Conservation (phyloP, 78 protist species). For the Reticulomyxa filosa region DNA sequence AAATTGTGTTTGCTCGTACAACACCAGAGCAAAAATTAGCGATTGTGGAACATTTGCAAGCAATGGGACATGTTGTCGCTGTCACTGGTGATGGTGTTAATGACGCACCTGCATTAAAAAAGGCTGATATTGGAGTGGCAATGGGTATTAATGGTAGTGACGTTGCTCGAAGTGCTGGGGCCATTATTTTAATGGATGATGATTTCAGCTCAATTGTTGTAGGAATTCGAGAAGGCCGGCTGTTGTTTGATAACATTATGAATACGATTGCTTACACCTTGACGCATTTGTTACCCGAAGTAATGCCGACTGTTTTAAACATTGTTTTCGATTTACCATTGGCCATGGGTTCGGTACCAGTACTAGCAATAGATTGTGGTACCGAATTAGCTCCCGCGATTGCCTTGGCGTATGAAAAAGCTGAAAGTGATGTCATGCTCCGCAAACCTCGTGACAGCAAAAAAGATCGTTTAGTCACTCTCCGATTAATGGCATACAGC, state of each 20-base stretch:
- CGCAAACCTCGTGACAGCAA: constrained; percentile 55
- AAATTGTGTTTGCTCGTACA: constrained; percentile 84
- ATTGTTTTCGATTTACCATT: too few relatives aligned
- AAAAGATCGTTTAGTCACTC: too few relatives aligned
- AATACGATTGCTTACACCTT: too few relatives aligned
- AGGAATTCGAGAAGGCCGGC: too few relatives aligned
- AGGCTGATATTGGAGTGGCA: constrained; percentile 63
- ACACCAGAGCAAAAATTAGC: constrained; percentile 76
- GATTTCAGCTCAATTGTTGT: too few relatives aligned
- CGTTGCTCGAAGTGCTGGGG: too few relatives aligned
- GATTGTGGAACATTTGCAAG: constrained; percentile 63
- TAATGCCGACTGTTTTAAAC: too few relatives aligned
- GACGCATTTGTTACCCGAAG: too few relatives aligned
- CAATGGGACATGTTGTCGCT: constrained; percentile 52
- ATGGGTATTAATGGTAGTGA: constrained; percentile 60
- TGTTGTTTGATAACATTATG: too few relatives aligned
- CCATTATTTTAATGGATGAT: too few relatives aligned
- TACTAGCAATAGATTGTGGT: constrained; percentile 70
- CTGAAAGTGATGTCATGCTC: constrained; percentile 66
- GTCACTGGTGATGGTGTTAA: constrained; percentile 87
- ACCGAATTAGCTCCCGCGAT: constrained; percentile 80
- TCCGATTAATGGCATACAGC: too few relatives aligned
- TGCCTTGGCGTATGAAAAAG: constrained; percentile 49
- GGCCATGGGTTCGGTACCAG: too few relatives aligned
- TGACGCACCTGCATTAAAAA: constrained; percentile 86